Evolutionary conservation across 2,329 filamentous ascomycete species (phyloP), one percentile per base, ranked within the genome.

Genomic region (Cladosporium halotolerans): DNA sequence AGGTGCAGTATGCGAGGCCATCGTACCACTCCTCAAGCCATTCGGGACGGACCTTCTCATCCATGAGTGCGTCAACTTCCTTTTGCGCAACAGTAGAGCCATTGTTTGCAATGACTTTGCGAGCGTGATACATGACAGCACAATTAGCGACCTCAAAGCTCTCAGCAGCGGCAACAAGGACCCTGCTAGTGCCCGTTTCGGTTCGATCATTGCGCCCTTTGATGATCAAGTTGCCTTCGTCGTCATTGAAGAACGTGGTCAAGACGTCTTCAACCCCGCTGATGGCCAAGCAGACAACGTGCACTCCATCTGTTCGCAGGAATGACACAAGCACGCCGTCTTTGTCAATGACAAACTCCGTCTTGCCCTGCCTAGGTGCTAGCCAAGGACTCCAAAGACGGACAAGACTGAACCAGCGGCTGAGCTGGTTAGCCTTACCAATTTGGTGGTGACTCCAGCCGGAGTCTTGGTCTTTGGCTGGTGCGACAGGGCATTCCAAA

Each of bases 1-100:
- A 99, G 0, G 93, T 99, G 68, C 93, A 99, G 66, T 93, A 99
- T 0, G 90, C 88, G 36, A 99, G 74, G 0, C 90, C 89, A 68
- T 97, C 93, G 65, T 91, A 91, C 90, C 91, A 96, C 55, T 88
- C 83, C 58, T 93, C 83, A 45, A 88, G 73, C 89, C 89, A 96
- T 65, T 83, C 70, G 6, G 67, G 62, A 38, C 77, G 76, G 33
- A 84, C 70, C 4, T 77, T 77, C 23, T 75, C 65, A 10, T 75
- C 71, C 13, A 70, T 69, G 7, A 79, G 61, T 0, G 71, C 68
- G 53, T 74, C 68, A 23, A 78, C 66, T 55, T 83, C 76, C 1
- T 58, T 56, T 28, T 70, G 68, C 7, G 65, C 64, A 8, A 68
- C 66, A 52, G 80, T 76, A 18, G 72, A 63, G 70, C 69, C 11